Evolutionary conservation across 2,329 filamentous ascomycete species (phyloP), one percentile per base, ranked within the genome.

Genomic region (Colletotrichum orbiculare): DNA sequence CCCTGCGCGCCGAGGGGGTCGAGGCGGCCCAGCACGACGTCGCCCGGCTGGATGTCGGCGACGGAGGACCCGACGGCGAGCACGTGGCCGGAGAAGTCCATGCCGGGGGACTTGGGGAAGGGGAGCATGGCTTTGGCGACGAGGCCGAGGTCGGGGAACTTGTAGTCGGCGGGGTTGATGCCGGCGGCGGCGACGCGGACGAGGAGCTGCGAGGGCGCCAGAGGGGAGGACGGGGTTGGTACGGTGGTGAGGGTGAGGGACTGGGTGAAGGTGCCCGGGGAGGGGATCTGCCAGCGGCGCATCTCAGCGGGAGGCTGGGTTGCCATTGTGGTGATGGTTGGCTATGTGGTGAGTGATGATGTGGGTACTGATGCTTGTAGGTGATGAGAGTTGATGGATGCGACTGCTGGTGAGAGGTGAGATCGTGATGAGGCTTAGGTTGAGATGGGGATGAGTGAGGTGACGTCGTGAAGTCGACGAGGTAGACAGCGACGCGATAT

Each of bases 31-130:
- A 83, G 77, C 2, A 87, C 81, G 2, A 76, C 63, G 52, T 82
- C 79, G 10, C 82, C 82, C 0, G 76, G 67, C 3, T 74, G 71
- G 41, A 79, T 73, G 39, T 76, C 63, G n/a, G 47, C 74, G 52
- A 68, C 34, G 38, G 42, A 54, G 43, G 62, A 33, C 57, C 67
- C 67, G 53, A 67, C 65, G 6, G 72, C 72, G 38, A 81, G 77
- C 4, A 88, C 80, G 15, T 71, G 77, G 33, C 86, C 87, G 68
- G 78, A 77, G 68, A 85, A 83, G 70, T 89, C 86, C 69, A 82
- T 78, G 15, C 81, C 81, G 0, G 81, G 81, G 1, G 76, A 81
- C 15, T 78, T 78, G 25, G 85, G 83, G 15, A 71, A 73, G 41
- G 71, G 53, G n/a, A 78, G 53, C 7, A 77, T 65, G 45, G 76